Percentiles rank a stretch among this genome's conserved stretches.
Evolutionary conservation across 345 rosid genomes (phyloP).

Genomic region (Eucalyptus sideroxylon): DNA sequence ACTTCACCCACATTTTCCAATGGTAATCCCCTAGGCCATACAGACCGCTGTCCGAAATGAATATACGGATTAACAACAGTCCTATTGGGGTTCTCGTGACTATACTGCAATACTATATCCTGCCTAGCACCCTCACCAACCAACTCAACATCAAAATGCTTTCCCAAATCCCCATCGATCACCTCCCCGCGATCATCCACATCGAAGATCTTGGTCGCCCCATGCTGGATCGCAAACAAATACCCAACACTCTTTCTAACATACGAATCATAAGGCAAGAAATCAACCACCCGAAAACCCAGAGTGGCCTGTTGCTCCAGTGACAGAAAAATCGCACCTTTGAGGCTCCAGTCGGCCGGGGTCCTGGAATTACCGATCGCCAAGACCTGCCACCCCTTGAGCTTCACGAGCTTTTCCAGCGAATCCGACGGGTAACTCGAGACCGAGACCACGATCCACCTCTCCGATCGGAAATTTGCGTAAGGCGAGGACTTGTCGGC

Average conservation of each 20-base stretch:
- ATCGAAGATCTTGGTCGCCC: slow-evolving; percentile 90
- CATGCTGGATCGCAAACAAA: slow-evolving; percentile 93
- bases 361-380: slow-evolving; percentile 83
- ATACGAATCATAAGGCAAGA: slow-evolving; percentile 81
- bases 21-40: slow-evolving; percentile 99
- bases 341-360: slow-evolving; percentile 78
- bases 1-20: slow-evolving; percentile 89
- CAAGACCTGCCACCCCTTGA: slow-evolving; percentile 92
- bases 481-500: slow-evolving; percentile 56
- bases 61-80: slow-evolving; percentile 84
- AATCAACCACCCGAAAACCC: slow-evolving; percentile 65
- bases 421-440: slow-evolving; percentile 63
- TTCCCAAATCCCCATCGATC: slow-evolving; percentile 73
- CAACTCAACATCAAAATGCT: slow-evolving; percentile 85
- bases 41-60: slow-evolving; percentile 94
- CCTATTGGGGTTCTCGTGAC: slow-evolving; percentile 71
- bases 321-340: slow-evolving; percentile 80
- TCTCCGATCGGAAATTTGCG: slow-evolving; percentile 64
- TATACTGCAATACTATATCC: slow-evolving; percentile 72
- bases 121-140: slow-evolving; percentile 81
- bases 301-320: slow-evolving; percentile 76
- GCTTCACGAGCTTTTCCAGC: slow-evolving; percentile 44
- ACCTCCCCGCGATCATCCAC: slow-evolving; percentile 92
- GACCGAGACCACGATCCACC: slow-evolving; percentile 84
- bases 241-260: slow-evolving; percentile 87